Base-by-base conservation (phyloP, 2,329 filamentous ascomycete genomes). In the Botrytis sinoallii region DNA sequence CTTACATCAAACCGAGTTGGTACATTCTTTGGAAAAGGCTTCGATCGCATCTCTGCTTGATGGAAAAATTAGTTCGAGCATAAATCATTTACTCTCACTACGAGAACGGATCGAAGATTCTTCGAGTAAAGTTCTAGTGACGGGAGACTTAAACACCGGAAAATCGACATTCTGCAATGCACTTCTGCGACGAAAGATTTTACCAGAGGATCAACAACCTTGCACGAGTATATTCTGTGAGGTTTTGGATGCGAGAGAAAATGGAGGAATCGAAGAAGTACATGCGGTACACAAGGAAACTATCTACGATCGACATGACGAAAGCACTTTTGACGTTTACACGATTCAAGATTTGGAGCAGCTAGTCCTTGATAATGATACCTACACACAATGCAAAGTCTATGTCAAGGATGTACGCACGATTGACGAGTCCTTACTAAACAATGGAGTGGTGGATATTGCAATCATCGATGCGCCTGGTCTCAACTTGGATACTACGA, bases 151-250 rank as follows among this genome's bases (percentile, higher is more conserved):
- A 71, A 99, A 99, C 81, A 95, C 96, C 14, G 96, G 96, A 80
- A 99, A 99, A 82, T 99, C 96, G 6, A 99, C 96, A 0, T 99
- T 99, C 79, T 99, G 96, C 85, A 99, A 99, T 83, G 96, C 96
- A n/a, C 85, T 99, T 3, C 84, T 99, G 59, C 91, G 96, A 75
- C 90, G 95, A 75, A 98, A 98, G 83, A 89, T 99, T 42, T 84
- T 99, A 6, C 96, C 96, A 0, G 96, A 98, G 83, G 96, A 99
- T 79, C 95, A 99, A 82, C 96, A 98, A 81, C 96, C 96, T 2
- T 99, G 96, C 83, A 99, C 96, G 2, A 96, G 94, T 83, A 97
- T 99, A 73, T 99, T 99, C 84, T 99, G 96, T 82, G 96, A 99
- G 82, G 96, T 99, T 3, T 84, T 99, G 74, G 95, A 99, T 83